Evolutionary conservation across 805 yeast species (phyloP).

Genomic region (Saccharomycopsis sp.): DNA sequence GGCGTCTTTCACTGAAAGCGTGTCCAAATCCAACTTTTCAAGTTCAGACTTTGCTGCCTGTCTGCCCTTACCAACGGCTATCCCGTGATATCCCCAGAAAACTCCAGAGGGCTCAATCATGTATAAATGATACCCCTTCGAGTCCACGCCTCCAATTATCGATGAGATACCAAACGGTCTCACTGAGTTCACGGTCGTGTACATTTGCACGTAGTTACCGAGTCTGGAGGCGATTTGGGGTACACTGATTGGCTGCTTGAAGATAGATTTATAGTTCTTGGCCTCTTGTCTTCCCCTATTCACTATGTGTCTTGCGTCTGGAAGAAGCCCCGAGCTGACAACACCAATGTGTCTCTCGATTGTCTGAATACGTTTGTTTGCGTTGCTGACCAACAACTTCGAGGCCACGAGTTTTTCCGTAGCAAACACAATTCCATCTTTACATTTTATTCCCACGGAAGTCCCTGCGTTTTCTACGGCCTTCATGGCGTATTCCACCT

Average conservation of each 20-base stretch:
- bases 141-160: conserved; percentile 90
- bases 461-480: conserved; percentile 98
- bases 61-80: conserved; percentile 97
- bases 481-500: conserved; percentile 94
- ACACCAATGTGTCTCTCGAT: conserved; percentile 92
- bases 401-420: conserved; percentile 90
- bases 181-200: conserved; percentile 92
- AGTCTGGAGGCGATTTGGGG: conserved; percentile 80
- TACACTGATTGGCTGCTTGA: conserved; percentile 70
- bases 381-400: conserved; percentile 80
- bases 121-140: conserved; percentile 83
- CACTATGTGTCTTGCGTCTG: conserved; percentile 94
- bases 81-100: conserved; percentile 96
- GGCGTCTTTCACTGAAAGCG: conserved; percentile 70
- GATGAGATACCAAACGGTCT: conserved; percentile 96
- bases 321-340: conserved; percentile 89
- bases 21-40: conserved; percentile 76
- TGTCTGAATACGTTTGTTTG: conserved; percentile 85
- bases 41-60: conserved; percentile 96
- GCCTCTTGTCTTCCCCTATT: conserved; percentile 91
- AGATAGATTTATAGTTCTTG: conserved; percentile 64
- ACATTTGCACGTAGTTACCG: conserved; percentile 89
- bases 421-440: conserved; percentile 94
- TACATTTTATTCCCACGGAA: conserved; percentile 83
- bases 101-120: conserved; percentile 98